phyloP scores from a whole-genome alignment of 2,329 filamentous ascomycete genomes.

The Botrytis galanthina region DNA sequence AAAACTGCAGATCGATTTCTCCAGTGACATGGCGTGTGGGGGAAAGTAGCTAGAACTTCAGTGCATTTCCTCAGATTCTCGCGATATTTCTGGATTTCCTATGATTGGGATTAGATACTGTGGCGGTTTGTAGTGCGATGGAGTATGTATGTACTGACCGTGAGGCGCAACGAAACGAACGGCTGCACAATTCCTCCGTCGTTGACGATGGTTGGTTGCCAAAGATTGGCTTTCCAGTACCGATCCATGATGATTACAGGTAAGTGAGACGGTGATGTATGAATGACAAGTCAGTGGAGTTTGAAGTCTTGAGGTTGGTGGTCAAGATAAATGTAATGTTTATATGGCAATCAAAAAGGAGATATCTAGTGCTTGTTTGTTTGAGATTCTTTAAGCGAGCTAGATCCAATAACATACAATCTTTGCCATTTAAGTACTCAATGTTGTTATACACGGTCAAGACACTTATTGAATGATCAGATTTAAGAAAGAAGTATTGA shows the following conservation, averaged over 20 bases:
- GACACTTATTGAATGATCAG: neutral
- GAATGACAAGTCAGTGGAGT: neutral
- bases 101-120: neutral
- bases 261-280: neutral
- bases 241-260: neutral
- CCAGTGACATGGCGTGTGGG: constrained; percentile 16
- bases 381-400: neutral
- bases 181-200: neutral
- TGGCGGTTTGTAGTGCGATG: too few species aligned
- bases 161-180: too few species aligned
- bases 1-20: constrained; percentile 7
- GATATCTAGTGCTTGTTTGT: neutral
- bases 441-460: too few species aligned
- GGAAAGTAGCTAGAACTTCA: neutral
- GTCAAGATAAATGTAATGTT: too few species aligned
- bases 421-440: too few species aligned
- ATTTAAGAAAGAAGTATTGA: neutral
- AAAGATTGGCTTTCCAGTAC: neutral
- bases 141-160: too few species aligned
- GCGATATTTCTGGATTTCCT: neutral
- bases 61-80: neutral
- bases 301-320: neutral
- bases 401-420: too few species aligned
- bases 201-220: neutral
- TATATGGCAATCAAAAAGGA: neutral